phyloP scores from a whole-genome alignment of 352 stramenopile genomes.

The Globisporangium orthogonon region DNA sequence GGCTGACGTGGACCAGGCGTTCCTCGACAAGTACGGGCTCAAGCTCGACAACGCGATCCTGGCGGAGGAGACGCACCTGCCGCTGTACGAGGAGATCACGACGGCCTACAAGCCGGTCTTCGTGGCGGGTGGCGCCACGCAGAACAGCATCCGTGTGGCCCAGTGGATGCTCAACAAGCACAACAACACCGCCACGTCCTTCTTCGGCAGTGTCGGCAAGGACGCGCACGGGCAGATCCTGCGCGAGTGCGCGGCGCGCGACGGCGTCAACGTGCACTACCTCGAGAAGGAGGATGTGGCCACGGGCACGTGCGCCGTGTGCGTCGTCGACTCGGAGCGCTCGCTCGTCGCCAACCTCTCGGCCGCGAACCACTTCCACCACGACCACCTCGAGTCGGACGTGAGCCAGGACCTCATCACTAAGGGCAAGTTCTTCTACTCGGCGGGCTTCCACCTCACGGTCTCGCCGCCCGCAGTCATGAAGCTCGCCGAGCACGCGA shows the following conservation, averaged over 20 bases:
- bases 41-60: conserved; percentile 96
- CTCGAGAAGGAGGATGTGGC: conserved; percentile 91
- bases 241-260: conserved; percentile 88
- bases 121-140: conserved; percentile 96
- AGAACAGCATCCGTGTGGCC: conserved; percentile 99
- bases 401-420: conserved; percentile 93
- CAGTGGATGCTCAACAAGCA: conserved; percentile 97
- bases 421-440: conserved; percentile 95
- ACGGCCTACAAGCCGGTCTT: conserved; percentile 90
- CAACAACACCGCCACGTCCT: conserved; percentile 86
- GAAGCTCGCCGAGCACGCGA: conserved; percentile 90
- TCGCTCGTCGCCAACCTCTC: conserved; percentile 97
- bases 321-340: conserved; percentile 94
- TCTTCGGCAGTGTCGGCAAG: conserved; percentile 96
- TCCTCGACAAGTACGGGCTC: conserved; percentile 96
- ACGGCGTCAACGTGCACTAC: conserved; percentile 97
- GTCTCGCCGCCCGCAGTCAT: conserved; percentile 93
- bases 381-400: conserved; percentile 76
- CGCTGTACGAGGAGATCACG: conserved; percentile 95
- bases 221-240: conserved; percentile 93
- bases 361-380: conserved; percentile 98
- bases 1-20: conserved; percentile 89
- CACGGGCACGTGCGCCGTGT: conserved; percentile 97
- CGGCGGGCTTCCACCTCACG: conserved; percentile 98
- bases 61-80: conserved; percentile 96